Evolutionary conservation across 1,284 basidiomycete species (phyloP).

Genomic region (Coriolopsis trogii): DNA sequence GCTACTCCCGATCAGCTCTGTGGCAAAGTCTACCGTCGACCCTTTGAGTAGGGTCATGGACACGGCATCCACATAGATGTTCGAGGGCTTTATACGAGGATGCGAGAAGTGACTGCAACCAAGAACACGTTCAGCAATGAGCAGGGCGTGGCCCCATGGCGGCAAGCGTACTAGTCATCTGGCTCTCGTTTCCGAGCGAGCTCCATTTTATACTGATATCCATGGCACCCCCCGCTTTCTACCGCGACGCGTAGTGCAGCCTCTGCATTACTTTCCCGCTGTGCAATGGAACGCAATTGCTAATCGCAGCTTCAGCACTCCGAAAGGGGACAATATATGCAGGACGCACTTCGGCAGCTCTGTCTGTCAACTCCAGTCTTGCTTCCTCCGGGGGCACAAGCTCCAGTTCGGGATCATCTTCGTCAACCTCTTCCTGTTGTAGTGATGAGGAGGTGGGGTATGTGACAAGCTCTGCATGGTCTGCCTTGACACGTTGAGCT

Average conservation of each 20-base stretch:
- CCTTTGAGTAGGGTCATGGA: constrained; percentile 82
- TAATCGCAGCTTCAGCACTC: constrained; percentile 32
- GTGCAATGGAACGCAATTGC: constrained; percentile 70
- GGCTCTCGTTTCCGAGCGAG: constrained; percentile 59
- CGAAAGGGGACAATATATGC: neutral
- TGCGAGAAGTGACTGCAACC: constrained; percentile 62
- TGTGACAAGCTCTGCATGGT: constrained; percentile 27
- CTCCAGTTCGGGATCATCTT: constrained; percentile 32
- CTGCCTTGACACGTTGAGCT: constrained; percentile 25
- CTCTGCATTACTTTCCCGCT: constrained; percentile 56
- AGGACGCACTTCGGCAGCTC: constrained; percentile 67
- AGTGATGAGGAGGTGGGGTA: constrained; percentile 24
- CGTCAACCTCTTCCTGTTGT: constrained; percentile 27
- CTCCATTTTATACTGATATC: constrained; percentile 91
- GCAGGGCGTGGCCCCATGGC: neutral
- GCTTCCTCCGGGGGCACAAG: constrained; percentile 35
- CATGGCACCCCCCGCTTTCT: constrained; percentile 91
- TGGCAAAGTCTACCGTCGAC: constrained; percentile 85
- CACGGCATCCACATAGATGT: constrained; percentile 80
- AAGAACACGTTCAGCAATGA: neutral
- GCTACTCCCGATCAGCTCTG: constrained; percentile 88
- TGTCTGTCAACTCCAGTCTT: constrained; percentile 60
- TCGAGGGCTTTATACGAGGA: constrained; percentile 68
- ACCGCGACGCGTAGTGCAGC: constrained; percentile 78
- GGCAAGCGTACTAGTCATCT: constrained; percentile 77